These are phyloP conservation scores for Dryas alaskensis DNA, from an alignment of 306 rosid genomes.

Conservation along the genomic window DNA sequence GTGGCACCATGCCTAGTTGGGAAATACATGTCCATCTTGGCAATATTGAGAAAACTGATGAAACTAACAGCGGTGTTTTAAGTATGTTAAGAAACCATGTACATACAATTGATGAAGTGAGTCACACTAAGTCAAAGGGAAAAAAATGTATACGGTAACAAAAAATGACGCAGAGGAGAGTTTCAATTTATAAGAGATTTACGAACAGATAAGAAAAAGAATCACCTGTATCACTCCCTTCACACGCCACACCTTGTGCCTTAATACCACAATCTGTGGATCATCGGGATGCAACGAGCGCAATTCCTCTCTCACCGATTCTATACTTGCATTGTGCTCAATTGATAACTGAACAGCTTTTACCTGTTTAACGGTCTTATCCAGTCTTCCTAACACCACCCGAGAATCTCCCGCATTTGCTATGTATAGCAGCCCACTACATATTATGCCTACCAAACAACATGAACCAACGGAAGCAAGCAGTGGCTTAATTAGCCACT, in stretches of 20 bases:
- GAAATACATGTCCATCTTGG: background rate
- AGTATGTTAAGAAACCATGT: background rate
- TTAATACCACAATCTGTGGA: slow-evolving; percentile 84
- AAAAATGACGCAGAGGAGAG: background rate
- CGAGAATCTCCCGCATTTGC: slow-evolving; percentile 99
- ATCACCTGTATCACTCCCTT: slow-evolving; percentile 96
- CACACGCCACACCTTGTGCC: slow-evolving; percentile 98
- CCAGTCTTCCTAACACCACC: slow-evolving; percentile 76
- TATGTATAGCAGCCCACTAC: slow-evolving; percentile 70
- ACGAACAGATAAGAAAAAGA: slow-evolving; percentile 16
- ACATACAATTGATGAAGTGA: slow-evolving; percentile 1
- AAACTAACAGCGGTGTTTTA: background rate
- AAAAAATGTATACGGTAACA: background rate
- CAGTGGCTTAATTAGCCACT: slow-evolving; percentile 70
- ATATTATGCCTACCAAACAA: slow-evolving; percentile 78
- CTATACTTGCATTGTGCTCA: slow-evolving; percentile 89
- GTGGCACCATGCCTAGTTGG: slow-evolving; percentile 7
- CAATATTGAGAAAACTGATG: background rate
- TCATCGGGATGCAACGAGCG: slow-evolving; percentile 79
- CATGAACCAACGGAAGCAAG: slow-evolving; percentile 97
- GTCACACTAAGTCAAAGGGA: background rate
- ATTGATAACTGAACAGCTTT: slow-evolving; percentile 81
- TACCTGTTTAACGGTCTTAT: slow-evolving; percentile 45
- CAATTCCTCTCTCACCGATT: slow-evolving; percentile 86
- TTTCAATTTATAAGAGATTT: slow-evolving; percentile 8